A percentile compares a stretch with the other conserved stretches of the same genome.
Evolutionary conservation across 371 early-diverging fungal genomes (phyloP).

Genomic region (Umbelopsis sp.): DNA sequence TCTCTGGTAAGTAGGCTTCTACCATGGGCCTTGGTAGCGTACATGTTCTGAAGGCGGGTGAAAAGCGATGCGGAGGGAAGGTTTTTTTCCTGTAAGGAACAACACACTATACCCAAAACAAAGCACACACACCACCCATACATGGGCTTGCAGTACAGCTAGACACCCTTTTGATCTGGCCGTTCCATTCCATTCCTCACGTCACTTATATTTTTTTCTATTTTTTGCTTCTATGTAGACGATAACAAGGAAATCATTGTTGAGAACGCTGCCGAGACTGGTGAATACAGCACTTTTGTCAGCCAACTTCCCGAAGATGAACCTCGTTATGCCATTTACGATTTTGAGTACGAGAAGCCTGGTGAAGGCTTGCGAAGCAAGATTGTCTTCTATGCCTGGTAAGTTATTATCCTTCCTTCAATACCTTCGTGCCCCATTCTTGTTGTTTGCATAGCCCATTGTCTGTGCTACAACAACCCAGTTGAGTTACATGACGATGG

Average conservation of each 20-base stretch:
- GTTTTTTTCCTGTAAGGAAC: too few relatives aligned
- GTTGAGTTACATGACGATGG: neutral
- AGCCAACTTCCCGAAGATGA: conserved; percentile 63
- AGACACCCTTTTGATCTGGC: neutral
- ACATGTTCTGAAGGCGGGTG: neutral
- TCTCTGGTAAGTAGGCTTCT: conserved; percentile 52
- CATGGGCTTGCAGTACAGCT: too few relatives aligned
- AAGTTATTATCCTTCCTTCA: conserved; percentile 19
- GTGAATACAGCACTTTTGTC: conserved; percentile 72
- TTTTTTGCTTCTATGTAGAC: conserved; percentile 29
- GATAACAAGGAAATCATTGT: conserved; percentile 66
- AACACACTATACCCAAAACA: too few relatives aligned
- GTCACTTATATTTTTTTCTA: neutral
- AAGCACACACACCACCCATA: too few relatives aligned
- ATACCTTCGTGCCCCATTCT: neutral
- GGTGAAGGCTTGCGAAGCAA: conserved; percentile 78
- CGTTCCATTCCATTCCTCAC: neutral
- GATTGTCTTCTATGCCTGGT: conserved; percentile 56
- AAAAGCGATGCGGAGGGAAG: neutral
- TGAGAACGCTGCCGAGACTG: conserved; percentile 59
- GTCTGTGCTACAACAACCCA: conserved; percentile 4
- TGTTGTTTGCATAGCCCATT: conserved; percentile 13
- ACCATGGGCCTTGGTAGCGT: neutral
- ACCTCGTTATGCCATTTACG: conserved; percentile 86
- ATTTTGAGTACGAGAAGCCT: conserved; percentile 73